phyloP scores from a whole-genome alignment of 345 rosid genomes.

The Brassica juncea region DNA sequence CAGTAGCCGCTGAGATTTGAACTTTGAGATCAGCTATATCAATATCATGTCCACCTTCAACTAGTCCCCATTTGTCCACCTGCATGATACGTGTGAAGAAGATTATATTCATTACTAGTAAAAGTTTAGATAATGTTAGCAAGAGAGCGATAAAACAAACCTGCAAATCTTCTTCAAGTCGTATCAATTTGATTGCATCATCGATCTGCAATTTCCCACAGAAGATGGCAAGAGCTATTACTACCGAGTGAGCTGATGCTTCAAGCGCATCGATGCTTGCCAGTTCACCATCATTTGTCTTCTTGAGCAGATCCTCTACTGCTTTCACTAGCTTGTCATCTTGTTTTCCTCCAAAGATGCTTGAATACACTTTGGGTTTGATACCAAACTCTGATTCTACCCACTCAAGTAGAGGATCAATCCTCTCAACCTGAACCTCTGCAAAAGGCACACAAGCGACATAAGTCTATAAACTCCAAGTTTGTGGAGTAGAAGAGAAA shows the following conservation, averaged over 20 bases:
- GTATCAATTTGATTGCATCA: constrained; percentile 78
- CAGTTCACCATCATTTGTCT: constrained; percentile 72
- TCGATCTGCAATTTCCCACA: constrained; percentile 77
- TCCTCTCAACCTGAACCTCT: constrained; percentile 78
- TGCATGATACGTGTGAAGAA: constrained; percentile 38
- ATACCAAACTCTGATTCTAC: constrained; percentile 76
- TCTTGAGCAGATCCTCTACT: constrained; percentile 61
- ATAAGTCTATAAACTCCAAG: constrained; percentile 1
- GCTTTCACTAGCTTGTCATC: constrained; percentile 75
- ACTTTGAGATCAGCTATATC: constrained; percentile 95
- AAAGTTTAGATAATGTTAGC: too few relatives aligned
- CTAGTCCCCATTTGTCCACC: constrained; percentile 96
- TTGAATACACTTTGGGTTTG: constrained; percentile 71
- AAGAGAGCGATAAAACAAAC: constrained; percentile 38
- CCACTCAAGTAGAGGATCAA: constrained; percentile 90
- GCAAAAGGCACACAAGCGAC: constrained; percentile 29
- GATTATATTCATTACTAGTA: too few relatives aligned
- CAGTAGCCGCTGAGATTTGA: constrained; percentile 78
- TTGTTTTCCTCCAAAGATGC: constrained; percentile 88
- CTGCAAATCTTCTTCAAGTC: constrained; percentile 98
- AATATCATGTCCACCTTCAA: constrained; percentile 93
- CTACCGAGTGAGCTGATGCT: constrained; percentile 78
- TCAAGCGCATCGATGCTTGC: constrained; percentile 91
- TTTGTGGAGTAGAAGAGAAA: background rate
- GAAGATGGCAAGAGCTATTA: constrained; percentile 66